Evolutionary conservation across 2,329 filamentous ascomycete species (phyloP).

Genomic region (Aciculosporium take): DNA sequence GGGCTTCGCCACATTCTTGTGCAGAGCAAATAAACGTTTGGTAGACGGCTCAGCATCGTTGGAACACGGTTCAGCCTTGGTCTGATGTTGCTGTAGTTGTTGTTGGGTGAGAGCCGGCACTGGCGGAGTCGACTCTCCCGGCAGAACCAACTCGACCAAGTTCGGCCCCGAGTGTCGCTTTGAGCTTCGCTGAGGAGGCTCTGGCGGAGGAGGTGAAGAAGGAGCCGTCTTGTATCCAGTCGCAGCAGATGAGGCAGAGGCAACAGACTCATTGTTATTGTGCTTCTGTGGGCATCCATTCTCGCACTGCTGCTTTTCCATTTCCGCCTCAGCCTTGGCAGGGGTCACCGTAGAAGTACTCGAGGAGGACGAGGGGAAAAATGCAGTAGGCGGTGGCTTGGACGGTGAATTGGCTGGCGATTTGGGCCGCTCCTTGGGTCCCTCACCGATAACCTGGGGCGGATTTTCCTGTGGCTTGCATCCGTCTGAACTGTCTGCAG

Average conservation of each 20-base stretch:
- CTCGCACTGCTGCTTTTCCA: background rate
- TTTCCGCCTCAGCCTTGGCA: background rate
- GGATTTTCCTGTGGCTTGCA: background rate
- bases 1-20: background rate
- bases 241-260: constrained; percentile 3
- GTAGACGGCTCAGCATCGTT: background rate
- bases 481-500: background rate
- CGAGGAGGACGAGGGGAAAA: background rate
- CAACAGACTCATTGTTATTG: constrained; percentile 8
- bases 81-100: background rate
- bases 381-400: constrained; percentile 1
- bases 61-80: background rate
- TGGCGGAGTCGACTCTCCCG: constrained; percentile 1
- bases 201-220: constrained; percentile 11
- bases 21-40: constrained; percentile 2
- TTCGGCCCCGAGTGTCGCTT: constrained; percentile 12
- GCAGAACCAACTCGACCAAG: constrained; percentile 3
- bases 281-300: constrained; percentile 1
- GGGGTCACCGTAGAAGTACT: too few relatives aligned
- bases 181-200: constrained; percentile 16
- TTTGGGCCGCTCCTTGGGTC: background rate
- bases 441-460: background rate
- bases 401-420: background rate
- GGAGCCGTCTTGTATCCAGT: constrained; percentile 9
- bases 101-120: background rate